Conservation (phyloP, 495 filamentous ascomycete genomes). For the Hyaloscypha variabilis region DNA sequence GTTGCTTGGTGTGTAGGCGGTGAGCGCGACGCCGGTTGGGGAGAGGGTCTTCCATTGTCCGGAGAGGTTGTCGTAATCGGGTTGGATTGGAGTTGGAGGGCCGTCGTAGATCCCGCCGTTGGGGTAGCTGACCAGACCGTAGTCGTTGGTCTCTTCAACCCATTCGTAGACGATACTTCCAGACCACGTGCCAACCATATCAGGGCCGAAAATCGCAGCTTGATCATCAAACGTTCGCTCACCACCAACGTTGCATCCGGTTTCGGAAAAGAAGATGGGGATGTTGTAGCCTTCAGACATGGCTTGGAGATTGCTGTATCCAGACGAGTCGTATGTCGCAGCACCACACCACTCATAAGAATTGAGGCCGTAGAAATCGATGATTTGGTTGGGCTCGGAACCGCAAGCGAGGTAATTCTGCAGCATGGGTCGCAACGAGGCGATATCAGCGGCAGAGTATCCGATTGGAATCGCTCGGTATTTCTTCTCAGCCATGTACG, state of each 20-base stretch:
- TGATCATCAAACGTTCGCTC: slow-evolving; percentile 79
- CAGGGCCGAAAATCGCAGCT: slow-evolving; percentile 67
- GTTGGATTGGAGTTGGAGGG: slow-evolving; percentile 70
- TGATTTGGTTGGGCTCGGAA: slow-evolving; percentile 60
- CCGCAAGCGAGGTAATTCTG: slow-evolving; percentile 87
- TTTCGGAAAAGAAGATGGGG: slow-evolving; percentile 85
- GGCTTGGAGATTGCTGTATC: slow-evolving; percentile 67
- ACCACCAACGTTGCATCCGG: slow-evolving; percentile 67
- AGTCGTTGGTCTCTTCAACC: slow-evolving; percentile 81
- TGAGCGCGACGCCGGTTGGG: slow-evolving; percentile 65
- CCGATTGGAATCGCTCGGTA: slow-evolving; percentile 83
- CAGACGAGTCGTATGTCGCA: slow-evolving; percentile 64
- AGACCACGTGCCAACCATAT: slow-evolving; percentile 78
- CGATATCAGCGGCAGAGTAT: slow-evolving; percentile 86
- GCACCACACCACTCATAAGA: slow-evolving; percentile 86
- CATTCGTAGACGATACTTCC: slow-evolving; percentile 88
- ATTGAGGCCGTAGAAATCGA: slow-evolving; percentile 87
- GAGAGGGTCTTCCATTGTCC: slow-evolving; percentile 72
- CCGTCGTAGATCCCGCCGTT: slow-evolving; percentile 70
- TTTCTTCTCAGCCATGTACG: slow-evolving; percentile 70
- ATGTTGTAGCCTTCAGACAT: slow-evolving; percentile 59
- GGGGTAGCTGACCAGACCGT: slow-evolving; percentile 80
- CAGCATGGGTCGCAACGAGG: slow-evolving; percentile 75
- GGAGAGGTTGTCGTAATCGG: slow-evolving; percentile 78
- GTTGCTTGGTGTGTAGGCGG: slow-evolving; percentile 62